Conservation (phyloP, 176 grass and related monocot genomes). For the Rhynchospora tenuis region DNA sequence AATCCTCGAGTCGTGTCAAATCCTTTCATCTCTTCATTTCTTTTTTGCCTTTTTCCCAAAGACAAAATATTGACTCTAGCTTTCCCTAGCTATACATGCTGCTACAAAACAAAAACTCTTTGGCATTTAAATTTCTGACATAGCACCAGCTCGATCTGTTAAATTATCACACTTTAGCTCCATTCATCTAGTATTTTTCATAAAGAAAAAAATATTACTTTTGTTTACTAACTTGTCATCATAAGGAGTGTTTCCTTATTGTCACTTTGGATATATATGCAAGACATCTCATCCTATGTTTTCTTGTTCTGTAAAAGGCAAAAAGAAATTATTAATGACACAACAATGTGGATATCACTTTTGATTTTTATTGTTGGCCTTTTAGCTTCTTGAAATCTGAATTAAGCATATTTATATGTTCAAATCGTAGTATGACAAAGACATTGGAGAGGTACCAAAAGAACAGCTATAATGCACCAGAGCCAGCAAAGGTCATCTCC, state of each 20-base stretch:
- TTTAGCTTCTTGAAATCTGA: background rate
- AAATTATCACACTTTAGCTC: background rate
- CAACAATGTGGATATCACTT: background rate
- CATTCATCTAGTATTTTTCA: background rate
- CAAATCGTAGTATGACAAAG: slow-evolving; percentile 35
- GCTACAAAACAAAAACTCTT: background rate
- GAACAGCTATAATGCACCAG: slow-evolving; percentile 35
- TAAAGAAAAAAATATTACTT: background rate
- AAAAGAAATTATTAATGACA: background rate
- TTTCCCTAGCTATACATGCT: background rate
- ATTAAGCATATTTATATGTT: background rate
- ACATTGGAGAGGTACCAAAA: slow-evolving; percentile 47
- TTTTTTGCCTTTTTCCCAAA: background rate
- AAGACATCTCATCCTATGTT: background rate
- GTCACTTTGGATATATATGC: background rate
- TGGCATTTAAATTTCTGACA: background rate
- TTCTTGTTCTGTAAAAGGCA: background rate
- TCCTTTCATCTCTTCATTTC: background rate
- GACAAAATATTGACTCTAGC: background rate
- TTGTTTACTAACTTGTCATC: background rate
- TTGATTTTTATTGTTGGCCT: background rate
- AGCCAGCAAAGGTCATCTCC: slow-evolving; percentile 36
- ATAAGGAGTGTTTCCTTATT: background rate
- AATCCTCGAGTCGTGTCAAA: slow-evolving; percentile 8
- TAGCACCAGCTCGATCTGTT: background rate